Base-by-base conservation (phyloP, 2,329 filamentous ascomycete species). In the Cordyceps sp. region DNA sequence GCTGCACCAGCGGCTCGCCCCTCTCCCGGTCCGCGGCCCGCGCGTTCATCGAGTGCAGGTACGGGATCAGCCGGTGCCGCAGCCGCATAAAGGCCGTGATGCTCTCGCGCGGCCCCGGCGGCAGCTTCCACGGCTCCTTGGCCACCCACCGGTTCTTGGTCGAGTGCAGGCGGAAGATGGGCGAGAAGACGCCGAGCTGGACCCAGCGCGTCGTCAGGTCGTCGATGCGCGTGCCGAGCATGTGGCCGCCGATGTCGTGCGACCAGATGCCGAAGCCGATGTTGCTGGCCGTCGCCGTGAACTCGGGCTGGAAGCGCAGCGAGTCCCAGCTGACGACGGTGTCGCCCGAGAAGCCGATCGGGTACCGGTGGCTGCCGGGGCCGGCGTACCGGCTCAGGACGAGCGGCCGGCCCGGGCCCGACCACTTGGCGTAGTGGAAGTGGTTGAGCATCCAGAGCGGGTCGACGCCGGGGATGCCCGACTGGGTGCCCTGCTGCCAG, bases 211-310 rank as follows among this genome's bases (percentile, higher is more conserved):
- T 59, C 2, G 62, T 58, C 7, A 75, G 53, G 41, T 78, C 68
- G 31, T 74, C 71, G 31, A 72, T 66, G 6, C 64, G 61, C 25
- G 50, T 50, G 4, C 73, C 73, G 3, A 49, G 45, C 41, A 68
- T 65, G 44, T 78, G 73, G 0, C 73, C 73, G n/a, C 73, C 73
- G 19, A 78, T 73, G 39, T 78, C 73, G 45, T 78, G 72, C 31
- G 66, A 72, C 73, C 73, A 78, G 71, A 72, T 77, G 3, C 71
- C 73, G 38, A 72, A 78, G 1, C 73, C 73, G 36, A 78, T 73
- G 46, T 78, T 78, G 9, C 69, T 72, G 0, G 73, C 69, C 0
- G 68, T 75, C 4, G 70, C 67, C 1, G 73, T 78, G 42, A 78
- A 78, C 42, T 78, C 71, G 6, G 73, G 71, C 45, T 78, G 73